A percentile compares a stretch with the other conserved stretches of the same genome.
Evolutionary conservation across 2,329 filamentous ascomycete species (phyloP).

Genomic region (Fusarium secorum): DNA sequence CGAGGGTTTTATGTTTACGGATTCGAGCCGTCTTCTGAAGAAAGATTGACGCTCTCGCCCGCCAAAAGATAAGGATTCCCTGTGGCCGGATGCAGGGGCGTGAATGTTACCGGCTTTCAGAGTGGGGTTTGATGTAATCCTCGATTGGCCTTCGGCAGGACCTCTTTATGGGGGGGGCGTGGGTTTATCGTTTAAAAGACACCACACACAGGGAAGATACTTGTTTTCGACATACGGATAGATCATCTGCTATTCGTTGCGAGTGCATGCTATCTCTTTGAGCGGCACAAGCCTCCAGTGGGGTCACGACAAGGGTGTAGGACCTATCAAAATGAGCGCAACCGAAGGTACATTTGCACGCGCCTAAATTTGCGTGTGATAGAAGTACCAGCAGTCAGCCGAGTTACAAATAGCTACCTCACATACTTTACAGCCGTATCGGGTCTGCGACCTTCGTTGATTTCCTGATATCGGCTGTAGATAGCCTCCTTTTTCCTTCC

Average conservation of each 20-base stretch:
- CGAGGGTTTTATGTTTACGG: conserved; percentile 42
- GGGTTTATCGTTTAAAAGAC: not conserved
- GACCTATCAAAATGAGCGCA: too few species aligned
- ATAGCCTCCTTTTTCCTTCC: too few species aligned
- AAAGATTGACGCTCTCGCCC: conserved; percentile 29
- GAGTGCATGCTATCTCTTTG: too few species aligned
- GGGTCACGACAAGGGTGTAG: too few species aligned
- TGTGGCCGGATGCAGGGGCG: conserved; percentile 43
- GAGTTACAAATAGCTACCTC: too few species aligned
- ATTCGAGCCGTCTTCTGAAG: conserved; percentile 26
- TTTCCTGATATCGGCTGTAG: too few species aligned
- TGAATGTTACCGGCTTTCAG: conserved; percentile 39
- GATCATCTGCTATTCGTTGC: not conserved
- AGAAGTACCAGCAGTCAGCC: too few species aligned
- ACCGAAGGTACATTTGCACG: too few species aligned
- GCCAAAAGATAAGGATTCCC: conserved; percentile 40
- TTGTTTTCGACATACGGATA: conserved; percentile 21
- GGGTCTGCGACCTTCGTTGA: too few species aligned
- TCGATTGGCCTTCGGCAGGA: conserved; percentile 29
- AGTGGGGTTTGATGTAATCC: conserved; percentile 19
- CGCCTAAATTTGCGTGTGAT: too few species aligned
- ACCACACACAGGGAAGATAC: conserved; percentile 24
- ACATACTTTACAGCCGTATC: too few species aligned
- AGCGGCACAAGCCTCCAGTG: too few species aligned
- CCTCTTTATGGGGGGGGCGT: conserved; percentile 10